phyloP scores from a whole-genome alignment of 176 grass and related monocot genomes.

The Carex littledalei region DNA sequence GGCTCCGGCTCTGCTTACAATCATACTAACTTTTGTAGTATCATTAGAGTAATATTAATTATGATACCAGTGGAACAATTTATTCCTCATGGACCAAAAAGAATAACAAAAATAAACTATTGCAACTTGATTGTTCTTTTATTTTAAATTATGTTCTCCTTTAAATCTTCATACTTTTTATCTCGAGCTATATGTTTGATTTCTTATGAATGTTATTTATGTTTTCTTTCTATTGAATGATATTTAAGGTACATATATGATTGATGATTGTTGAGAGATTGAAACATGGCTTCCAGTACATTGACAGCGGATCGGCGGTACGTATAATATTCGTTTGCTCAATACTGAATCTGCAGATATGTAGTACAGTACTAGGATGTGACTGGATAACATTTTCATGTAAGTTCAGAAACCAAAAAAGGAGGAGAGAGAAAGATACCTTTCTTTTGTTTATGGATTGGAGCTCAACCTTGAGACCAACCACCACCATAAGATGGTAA shows the following conservation, averaged over 20 bases:
- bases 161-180: background rate
- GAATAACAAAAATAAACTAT: background rate
- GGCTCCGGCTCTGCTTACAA: background rate
- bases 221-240: background rate
- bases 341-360: background rate
- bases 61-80: background rate
- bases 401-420: background rate
- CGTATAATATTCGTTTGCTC: background rate
- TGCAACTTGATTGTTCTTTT: background rate
- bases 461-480: background rate
- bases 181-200: background rate
- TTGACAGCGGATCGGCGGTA: conserved; percentile 8
- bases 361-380: background rate
- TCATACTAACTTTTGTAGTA: background rate
- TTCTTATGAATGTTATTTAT: background rate
- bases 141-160: background rate
- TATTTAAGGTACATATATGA: background rate
- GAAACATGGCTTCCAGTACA: conserved; percentile 17
- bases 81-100: background rate
- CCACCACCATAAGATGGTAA: background rate
- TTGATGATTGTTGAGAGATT: conserved; percentile 23
- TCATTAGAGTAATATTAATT: background rate
- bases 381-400: background rate
- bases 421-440: background rate
- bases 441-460: background rate